Conservation (phyloP, 73 alveolate genomes). For the Effrenium voratum region DNA sequence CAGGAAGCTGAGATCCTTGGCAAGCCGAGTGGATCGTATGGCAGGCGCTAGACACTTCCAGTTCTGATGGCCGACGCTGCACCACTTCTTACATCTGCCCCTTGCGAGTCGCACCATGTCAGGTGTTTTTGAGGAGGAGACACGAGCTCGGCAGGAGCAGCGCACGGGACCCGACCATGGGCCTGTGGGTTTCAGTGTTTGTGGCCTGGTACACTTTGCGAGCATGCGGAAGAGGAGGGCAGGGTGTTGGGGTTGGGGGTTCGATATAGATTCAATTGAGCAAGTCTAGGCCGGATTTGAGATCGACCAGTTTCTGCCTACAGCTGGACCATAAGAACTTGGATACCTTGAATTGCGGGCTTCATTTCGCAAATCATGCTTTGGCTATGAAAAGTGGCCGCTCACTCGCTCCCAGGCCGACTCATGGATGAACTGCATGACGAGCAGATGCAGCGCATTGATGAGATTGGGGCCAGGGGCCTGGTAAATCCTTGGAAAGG, state of each 20-base stretch:
- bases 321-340: too few species aligned
- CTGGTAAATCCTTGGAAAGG: too few species aligned
- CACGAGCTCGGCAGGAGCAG: constrained; percentile 85
- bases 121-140: constrained; percentile 86
- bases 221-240: too few species aligned
- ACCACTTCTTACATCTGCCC: neutral
- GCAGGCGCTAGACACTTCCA: constrained; percentile 30
- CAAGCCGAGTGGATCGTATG: constrained; percentile 65
- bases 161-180: constrained; percentile 7
- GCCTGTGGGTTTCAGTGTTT: too few species aligned
- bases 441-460: constrained; percentile 80
- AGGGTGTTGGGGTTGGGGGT: too few species aligned
- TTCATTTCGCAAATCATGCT: too few species aligned
- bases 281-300: too few species aligned
- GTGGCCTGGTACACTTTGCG: too few species aligned
- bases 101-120: neutral
- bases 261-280: too few species aligned
- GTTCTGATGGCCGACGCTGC: neutral
- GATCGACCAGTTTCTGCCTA: too few species aligned
- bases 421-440: constrained; percentile 78
- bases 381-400: too few species aligned
- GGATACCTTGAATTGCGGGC: too few species aligned
- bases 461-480: constrained; percentile 44
- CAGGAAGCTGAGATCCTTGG: constrained; percentile 75
- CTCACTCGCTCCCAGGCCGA: constrained; percentile 7